These are phyloP conservation scores for Danielia reshetovae DNA, from an alignment of 805 yeast genomes.

Conservation along the genomic window DNA sequence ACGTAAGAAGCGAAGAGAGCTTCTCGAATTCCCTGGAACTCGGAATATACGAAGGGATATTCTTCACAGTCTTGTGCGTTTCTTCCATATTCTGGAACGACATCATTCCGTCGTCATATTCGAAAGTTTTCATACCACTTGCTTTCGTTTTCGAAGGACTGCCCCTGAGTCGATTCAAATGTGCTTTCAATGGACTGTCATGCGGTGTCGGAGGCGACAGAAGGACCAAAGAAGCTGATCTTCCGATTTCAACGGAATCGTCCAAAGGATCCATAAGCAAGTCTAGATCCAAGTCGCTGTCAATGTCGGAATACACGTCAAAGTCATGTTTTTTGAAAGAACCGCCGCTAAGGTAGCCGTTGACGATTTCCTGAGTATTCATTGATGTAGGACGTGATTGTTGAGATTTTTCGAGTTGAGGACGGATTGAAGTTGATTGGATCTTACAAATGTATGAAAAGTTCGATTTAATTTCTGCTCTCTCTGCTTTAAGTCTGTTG, in stretches of 20 bases:
- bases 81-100: too few relatives aligned
- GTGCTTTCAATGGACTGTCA: conserved; percentile 7
- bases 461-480: too few relatives aligned
- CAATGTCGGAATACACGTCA: not conserved
- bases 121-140: too few relatives aligned
- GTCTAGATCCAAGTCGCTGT: conserved; percentile 2
- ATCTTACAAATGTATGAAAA: too few relatives aligned
- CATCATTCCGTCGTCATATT: not conserved
- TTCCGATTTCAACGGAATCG: not conserved
- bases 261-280: conserved; percentile 8
- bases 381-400: too few relatives aligned
- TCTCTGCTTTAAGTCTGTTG: too few relatives aligned
- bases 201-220: conserved; percentile 9
- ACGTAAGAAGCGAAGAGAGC: conserved; percentile 22
- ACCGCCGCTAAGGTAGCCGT: conserved; percentile 4
- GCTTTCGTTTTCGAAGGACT: conserved; percentile 9
- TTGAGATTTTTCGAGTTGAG: too few relatives aligned
- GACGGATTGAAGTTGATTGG: too few relatives aligned
- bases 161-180: conserved; percentile 10
- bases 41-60: not conserved
- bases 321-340: not conserved
- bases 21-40: conserved; percentile 23
- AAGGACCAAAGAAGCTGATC: not conserved
- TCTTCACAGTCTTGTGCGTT: conserved; percentile 1
- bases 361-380: conserved; percentile 13